Percentiles rank a stretch among this genome's conserved stretches.
These are phyloP conservation scores for Parascedosporium putredinis DNA, from an alignment of 2,329 filamentous ascomycete genomes.

Conservation along the genomic window DNA sequence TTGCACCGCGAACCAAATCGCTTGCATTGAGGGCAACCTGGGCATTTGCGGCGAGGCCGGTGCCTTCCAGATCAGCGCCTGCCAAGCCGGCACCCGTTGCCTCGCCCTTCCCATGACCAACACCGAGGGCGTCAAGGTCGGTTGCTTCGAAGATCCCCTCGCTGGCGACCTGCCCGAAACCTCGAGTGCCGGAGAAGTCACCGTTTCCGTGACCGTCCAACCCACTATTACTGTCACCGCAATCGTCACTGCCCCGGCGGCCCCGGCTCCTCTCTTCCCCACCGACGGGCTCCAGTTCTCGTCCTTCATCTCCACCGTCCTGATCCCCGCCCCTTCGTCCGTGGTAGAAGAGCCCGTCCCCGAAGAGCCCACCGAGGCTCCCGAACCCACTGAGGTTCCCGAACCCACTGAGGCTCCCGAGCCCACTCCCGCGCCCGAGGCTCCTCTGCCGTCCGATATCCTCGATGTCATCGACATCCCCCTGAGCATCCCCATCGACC, in stretches of 20 bases:
- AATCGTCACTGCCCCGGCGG: background rate
- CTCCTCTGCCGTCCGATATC: background rate
- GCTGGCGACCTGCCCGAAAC: too few species aligned
- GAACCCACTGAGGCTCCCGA: background rate
- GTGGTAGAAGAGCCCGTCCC: background rate
- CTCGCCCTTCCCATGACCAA: constrained; percentile 44
- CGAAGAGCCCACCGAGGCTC: background rate
- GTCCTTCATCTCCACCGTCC: background rate
- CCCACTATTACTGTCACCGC: constrained; percentile 1
- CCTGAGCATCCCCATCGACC: constrained; percentile 4
- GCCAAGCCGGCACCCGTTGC: constrained; percentile 29
- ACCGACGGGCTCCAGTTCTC: background rate
- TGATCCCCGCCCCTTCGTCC: background rate
- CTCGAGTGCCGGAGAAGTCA: background rate
- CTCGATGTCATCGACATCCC: constrained; percentile 8
- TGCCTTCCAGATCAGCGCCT: constrained; percentile 29
- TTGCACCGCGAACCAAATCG: constrained; percentile 35
- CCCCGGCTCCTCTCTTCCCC: background rate
- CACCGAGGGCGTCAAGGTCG: constrained; percentile 35
- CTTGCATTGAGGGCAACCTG: constrained; percentile 40
- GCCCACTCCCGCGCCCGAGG: background rate
- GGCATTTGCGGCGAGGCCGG: constrained; percentile 33
- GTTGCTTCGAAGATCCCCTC: constrained; percentile 29
- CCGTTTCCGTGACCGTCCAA: background rate
- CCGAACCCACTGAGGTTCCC: background rate